phyloP scores from a whole-genome alignment of 2,329 filamentous ascomycete genomes.

The Cucurbitaria berberidis region DNA sequence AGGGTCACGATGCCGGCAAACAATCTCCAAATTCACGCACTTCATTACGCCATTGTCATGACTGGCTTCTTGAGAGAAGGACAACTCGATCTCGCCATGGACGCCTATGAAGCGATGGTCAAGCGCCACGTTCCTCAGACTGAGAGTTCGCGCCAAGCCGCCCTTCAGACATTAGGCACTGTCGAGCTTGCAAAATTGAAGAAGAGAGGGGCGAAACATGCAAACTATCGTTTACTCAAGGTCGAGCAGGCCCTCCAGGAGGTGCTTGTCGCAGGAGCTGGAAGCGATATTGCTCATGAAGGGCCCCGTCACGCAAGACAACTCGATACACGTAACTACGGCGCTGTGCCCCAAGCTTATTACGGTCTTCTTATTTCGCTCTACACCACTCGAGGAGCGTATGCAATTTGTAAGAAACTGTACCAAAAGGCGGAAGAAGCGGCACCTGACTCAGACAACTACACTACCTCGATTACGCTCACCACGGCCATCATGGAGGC shows the following conservation, averaged over 20 bases:
- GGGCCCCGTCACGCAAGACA: constrained; percentile 33
- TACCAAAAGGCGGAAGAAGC: constrained; percentile 28
- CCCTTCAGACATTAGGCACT: constrained; percentile 35
- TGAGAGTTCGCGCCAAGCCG: constrained; percentile 53
- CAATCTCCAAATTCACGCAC: constrained; percentile 52
- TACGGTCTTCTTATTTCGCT: constrained; percentile 64
- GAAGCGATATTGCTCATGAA: constrained; percentile 35
- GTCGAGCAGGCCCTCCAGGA: constrained; percentile 37
- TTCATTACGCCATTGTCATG: constrained; percentile 63
- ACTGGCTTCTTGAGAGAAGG: constrained; percentile 54
- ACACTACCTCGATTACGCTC: constrained; percentile 48
- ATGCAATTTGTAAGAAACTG: constrained; percentile 47
- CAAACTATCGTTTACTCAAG: constrained; percentile 24
- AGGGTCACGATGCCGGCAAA: constrained; percentile 58
- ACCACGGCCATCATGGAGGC: constrained; percentile 68
- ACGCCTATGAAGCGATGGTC: constrained; percentile 57
- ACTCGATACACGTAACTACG: constrained; percentile 39
- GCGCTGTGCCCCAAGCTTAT: constrained; percentile 58
- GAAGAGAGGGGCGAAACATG: constrained; percentile 14
- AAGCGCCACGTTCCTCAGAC: constrained; percentile 47
- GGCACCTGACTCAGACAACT: constrained; percentile 18
- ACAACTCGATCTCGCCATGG: constrained; percentile 55
- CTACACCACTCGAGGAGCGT: constrained; percentile 56
- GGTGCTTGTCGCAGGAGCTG: constrained; percentile 34
- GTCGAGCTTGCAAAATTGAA: constrained; percentile 27